Base-by-base conservation (phyloP, 768 basidiomycete genomes). In the Leccinum obscurum region DNA sequence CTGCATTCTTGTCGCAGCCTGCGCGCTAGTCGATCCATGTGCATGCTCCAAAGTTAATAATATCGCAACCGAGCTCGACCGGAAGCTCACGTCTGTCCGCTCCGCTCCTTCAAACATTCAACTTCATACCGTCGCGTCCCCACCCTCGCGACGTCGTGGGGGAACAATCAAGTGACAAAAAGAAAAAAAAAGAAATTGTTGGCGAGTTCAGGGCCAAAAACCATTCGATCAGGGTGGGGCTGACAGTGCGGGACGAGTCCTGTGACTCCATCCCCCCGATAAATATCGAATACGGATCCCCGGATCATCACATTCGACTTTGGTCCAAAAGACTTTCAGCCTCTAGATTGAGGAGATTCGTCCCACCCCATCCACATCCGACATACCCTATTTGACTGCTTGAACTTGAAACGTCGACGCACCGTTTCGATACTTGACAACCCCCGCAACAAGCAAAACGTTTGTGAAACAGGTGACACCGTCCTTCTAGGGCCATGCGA, bases 151-250 rank as follows among this genome's bases (percentile, higher is more conserved):
- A 46, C 44, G 44, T 44, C n/a, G 41, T 46, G 20, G 20, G 44
- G 44, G 44, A 41, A n/a, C 41, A 10, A n/a, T 41, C 34, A 13
- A 34, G 34, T n/a, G n/a, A 44, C n/a, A n/a, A 44, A 39, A 6
- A n/a, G n/a, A n/a, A 35, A 13, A n/a, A 15, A 39, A 9, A 20
- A 44, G 20, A 44, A 20, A 20, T 46, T 46, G n/a, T 46, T 46
- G 20, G 10, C 9, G 41, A 44, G 20, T 7, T 46, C 44, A 46
- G 44, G 44, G 44, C 6, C 11, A 17, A 44, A 20, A 44, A n/a
- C 41, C 9, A 44, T 46, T 20, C 17, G n/a, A 44, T 20, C n/a
- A 95, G 41, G 41, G 41, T 44, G 41, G 41, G 9, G 39, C 39
- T 41, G 17, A 41, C 39, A 41, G 39, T 41, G 39, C 39, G 41